These are phyloP conservation scores for Bisporella sp. DNA, from an alignment of 2,329 filamentous ascomycete genomes.

Conservation along the genomic window DNA sequence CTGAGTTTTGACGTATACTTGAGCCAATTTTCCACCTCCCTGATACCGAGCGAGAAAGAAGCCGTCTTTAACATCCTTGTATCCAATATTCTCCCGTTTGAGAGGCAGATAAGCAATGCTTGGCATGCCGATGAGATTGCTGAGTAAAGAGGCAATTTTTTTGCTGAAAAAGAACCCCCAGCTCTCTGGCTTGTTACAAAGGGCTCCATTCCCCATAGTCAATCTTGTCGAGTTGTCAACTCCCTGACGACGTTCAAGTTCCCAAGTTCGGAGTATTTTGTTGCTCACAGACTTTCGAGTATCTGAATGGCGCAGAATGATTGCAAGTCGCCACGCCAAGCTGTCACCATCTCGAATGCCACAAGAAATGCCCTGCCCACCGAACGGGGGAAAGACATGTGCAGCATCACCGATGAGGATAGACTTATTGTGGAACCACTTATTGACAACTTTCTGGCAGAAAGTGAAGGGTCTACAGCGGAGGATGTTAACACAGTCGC, in stretches of 20 bases:
- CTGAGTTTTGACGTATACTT: not conserved
- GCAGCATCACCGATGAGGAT: conserved; percentile 33
- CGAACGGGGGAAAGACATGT: conserved; percentile 35
- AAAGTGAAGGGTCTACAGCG: conserved; percentile 30
- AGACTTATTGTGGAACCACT: conserved; percentile 27
- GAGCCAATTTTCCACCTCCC: not conserved
- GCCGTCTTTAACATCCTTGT: not conserved
- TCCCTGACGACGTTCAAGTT: not conserved
- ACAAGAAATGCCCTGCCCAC: conserved; percentile 10
- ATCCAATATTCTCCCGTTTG: not conserved
- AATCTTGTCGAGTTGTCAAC: conserved; percentile 1
- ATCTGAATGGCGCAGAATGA: not conserved
- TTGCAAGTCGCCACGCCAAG: conserved; percentile 10
- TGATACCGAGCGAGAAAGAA: not conserved
- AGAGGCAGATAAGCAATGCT: not conserved
- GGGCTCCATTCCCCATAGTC: not conserved
- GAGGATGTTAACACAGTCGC: conserved; percentile 31
- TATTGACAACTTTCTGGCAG: conserved; percentile 19
- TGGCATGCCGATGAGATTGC: not conserved
- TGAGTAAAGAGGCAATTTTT: not conserved
- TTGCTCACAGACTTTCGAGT: not conserved
- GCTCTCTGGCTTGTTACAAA: not conserved
- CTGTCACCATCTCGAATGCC: conserved; percentile 7
- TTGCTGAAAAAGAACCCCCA: not conserved
- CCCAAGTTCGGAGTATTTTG: not conserved